Conservation (phyloP, 805 yeast genomes). For the Candida ulmi region DNA sequence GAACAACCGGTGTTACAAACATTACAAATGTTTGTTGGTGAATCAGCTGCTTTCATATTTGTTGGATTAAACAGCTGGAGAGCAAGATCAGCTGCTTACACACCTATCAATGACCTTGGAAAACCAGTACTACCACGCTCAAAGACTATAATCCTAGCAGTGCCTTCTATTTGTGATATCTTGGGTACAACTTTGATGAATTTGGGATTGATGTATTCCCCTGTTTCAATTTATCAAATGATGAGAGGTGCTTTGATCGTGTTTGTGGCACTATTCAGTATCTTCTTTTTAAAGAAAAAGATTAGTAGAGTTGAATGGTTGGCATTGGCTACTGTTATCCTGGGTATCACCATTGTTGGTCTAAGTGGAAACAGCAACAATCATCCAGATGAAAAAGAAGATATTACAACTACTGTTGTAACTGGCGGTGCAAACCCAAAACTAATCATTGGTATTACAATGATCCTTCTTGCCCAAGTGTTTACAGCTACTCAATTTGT, state of each 20-base stretch:
- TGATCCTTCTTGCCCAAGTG: conserved; percentile 58
- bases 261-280: conserved; percentile 69
- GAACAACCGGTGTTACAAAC: conserved; percentile 81
- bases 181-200: conserved; percentile 72
- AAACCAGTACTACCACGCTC: conserved; percentile 17
- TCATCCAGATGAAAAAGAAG: conserved; percentile 2
- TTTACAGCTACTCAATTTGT: conserved; percentile 76
- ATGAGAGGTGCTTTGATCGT: conserved; percentile 73
- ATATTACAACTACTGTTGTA: not conserved
- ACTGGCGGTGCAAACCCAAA: conserved; percentile 20
- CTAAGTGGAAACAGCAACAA: conserved; percentile 48
- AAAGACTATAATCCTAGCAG: conserved; percentile 34
- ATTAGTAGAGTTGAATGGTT: conserved; percentile 65
- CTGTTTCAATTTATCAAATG: conserved; percentile 82
- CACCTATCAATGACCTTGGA: not conserved
- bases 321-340: conserved; percentile 53
- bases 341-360: conserved; percentile 72
- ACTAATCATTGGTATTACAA: conserved; percentile 47
- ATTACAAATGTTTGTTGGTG: conserved; percentile 78
- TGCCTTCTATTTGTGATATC: conserved; percentile 70
- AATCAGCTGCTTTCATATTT: conserved; percentile 43
- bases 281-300: conserved; percentile 48
- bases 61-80: conserved; percentile 25
- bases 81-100: not conserved
- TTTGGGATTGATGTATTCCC: conserved; percentile 66